Percentiles rank a stretch among this genome's conserved stretches.
Evolutionary conservation across 176 grass and related monocot genomes (phyloP).

Genomic region (Triticum monococcum): DNA sequence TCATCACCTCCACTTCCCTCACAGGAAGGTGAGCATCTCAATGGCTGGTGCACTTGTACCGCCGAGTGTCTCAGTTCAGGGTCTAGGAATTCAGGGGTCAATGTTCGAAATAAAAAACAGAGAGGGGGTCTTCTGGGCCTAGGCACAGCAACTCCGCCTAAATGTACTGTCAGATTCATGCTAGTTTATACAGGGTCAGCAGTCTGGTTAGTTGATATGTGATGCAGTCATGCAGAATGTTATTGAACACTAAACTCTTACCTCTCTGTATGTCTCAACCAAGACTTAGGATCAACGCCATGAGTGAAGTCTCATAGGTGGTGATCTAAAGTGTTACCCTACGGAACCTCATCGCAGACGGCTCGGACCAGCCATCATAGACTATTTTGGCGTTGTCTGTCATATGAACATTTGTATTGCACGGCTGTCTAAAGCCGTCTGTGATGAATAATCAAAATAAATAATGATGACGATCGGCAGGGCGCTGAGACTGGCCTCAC

Average conservation of each 20-base stretch:
- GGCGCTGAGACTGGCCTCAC: no score
- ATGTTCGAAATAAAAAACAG: no score
- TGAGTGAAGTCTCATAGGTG: neutral
- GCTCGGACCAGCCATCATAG: neutral
- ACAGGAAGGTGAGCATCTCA: slow-evolving; percentile 2
- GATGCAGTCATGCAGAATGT: no score
- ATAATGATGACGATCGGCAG: neutral
- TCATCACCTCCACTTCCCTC: neutral
- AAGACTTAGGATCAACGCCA: neutral
- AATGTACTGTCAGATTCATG: no score
- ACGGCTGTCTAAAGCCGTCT: no score
- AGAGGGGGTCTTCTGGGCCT: no score
- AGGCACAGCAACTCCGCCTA: no score
- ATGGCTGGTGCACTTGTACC: neutral
- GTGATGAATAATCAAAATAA: neutral
- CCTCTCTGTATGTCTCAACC: neutral
- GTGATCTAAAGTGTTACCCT: neutral
- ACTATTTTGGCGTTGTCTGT: neutral
- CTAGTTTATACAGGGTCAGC: no score
- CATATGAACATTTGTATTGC: no score
- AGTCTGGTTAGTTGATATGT: no score
- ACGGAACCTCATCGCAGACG: neutral
- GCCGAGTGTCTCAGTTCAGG: neutral
- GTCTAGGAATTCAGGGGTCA: no score
- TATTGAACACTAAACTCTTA: no score